A percentile compares a stretch with the other conserved stretches of the same genome.
Evolutionary conservation across 306 rosid species (phyloP).

Genomic region (Sicyos edulis): DNA sequence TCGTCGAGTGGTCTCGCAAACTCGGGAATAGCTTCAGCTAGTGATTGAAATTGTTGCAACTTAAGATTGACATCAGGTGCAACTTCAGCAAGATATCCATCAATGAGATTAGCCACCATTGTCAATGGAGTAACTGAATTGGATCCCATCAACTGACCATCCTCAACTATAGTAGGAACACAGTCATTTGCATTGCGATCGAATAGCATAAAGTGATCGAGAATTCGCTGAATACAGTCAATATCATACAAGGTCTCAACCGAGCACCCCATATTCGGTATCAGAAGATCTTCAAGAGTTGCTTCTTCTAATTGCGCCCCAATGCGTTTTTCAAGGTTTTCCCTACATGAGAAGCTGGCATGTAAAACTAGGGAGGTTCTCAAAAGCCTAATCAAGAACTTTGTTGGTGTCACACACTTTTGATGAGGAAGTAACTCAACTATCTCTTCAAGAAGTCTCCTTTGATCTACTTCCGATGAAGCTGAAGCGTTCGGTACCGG

Average conservation of each 20-base stretch:
- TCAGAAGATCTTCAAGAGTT: constrained; percentile 66
- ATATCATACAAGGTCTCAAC: constrained; percentile 77
- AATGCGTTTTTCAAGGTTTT: constrained; percentile 54
- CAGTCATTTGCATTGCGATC: constrained; percentile 42
- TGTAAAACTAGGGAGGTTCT: too few species aligned
- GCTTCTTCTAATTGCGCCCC: constrained; percentile 75
- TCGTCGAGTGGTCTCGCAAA: constrained; percentile 68
- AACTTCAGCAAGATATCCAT: constrained; percentile 78
- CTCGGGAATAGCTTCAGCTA: constrained; percentile 74
- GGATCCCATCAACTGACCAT: constrained; percentile 43
- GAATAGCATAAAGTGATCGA: constrained; percentile 62
- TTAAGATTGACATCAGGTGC: constrained; percentile 81
- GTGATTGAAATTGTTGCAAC: constrained; percentile 55
- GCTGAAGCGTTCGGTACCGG: constrained; percentile 32
- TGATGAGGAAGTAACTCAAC: constrained; percentile 59
- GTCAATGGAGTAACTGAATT: constrained; percentile 44
- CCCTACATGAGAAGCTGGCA: constrained; percentile 47
- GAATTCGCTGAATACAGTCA: constrained; percentile 81
- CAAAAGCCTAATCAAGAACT: constrained; percentile 24
- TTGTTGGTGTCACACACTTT: constrained; percentile 53
- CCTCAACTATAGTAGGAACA: constrained; percentile 43
- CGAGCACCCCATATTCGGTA: constrained; percentile 67
- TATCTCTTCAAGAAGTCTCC: constrained; percentile 63
- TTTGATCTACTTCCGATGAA: constrained; percentile 58
- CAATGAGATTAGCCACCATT: constrained; percentile 71